These are phyloP conservation scores for Pigoraptor vietnamica DNA, from an alignment of 78 protist genomes.

Conservation along the genomic window DNA sequence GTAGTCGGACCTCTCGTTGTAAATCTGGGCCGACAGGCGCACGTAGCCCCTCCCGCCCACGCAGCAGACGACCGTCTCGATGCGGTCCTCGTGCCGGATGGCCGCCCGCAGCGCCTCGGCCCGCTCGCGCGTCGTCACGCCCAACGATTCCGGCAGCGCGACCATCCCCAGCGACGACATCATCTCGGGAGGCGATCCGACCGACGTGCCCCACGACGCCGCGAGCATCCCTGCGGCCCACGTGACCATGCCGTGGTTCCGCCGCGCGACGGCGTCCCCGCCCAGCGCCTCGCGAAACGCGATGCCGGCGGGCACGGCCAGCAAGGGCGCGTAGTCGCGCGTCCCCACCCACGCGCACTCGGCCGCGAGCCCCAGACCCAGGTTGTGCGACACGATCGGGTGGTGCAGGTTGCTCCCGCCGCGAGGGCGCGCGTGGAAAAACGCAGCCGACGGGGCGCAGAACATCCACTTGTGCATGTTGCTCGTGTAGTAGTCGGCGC, in stretches of 20 bases:
- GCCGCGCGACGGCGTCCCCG: background rate
- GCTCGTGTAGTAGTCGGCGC: background rate
- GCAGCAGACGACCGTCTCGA: background rate
- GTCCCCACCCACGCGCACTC: background rate
- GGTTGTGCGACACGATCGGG: constrained; percentile 3
- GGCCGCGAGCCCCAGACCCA: background rate
- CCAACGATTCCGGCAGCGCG: background rate
- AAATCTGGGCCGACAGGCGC: background rate
- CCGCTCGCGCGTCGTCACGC: background rate
- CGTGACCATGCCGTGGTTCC: background rate
- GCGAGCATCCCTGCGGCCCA: background rate
- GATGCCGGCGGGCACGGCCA: background rate
- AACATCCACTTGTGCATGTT: constrained; percentile 11
- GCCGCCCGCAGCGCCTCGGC: background rate
- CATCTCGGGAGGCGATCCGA: background rate
- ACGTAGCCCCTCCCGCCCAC: background rate
- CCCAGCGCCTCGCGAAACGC: background rate
- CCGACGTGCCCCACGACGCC: background rate
- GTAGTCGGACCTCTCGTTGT: background rate
- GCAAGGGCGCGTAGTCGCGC: background rate
- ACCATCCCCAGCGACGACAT: background rate
- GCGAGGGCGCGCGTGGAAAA: background rate
- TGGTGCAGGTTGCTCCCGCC: background rate
- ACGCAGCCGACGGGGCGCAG: background rate
- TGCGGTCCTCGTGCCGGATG: background rate